phyloP scores from a whole-genome alignment of 1,284 basidiomycete genomes.

The Ceratobasidium sp. region DNA sequence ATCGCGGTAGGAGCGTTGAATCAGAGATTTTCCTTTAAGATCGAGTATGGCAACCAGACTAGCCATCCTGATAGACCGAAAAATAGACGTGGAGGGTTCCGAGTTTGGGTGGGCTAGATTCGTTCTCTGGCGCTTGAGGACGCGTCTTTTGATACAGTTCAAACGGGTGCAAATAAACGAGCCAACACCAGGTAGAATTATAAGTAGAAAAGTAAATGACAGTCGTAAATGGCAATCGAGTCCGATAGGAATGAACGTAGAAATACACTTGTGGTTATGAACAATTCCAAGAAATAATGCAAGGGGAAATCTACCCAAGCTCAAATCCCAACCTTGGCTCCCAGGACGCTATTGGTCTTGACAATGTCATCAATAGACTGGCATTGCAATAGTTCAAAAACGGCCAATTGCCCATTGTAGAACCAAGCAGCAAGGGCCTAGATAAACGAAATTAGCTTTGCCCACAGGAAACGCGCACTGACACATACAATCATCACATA shows the following conservation, averaged over 20 bases:
- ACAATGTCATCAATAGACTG: conserved; percentile 22
- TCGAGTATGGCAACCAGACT: conserved; percentile 92
- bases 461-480: no score
- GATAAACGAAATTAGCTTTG: not conserved
- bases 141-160: conserved; percentile 19
- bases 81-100: no score
- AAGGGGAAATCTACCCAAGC: not conserved
- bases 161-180: not conserved
- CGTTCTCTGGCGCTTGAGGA: conserved; percentile 5
- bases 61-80: conserved; percentile 60
- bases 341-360: not conserved
- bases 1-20: conserved; percentile 97
- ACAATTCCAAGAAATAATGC: not conserved
- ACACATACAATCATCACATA: conserved; percentile 39
- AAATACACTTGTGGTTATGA: conserved; percentile 5
- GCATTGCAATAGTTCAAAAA: conserved; percentile 37
- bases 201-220: not conserved
- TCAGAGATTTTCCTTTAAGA: conserved; percentile 97
- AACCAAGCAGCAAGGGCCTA: conserved; percentile 41
- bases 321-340: not conserved
- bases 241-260: not conserved
- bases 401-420: conserved; percentile 32
- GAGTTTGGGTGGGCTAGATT: not conserved
- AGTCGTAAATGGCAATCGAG: not conserved
- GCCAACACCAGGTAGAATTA: not conserved